phyloP scores from a whole-genome alignment of 768 basidiomycete genomes.

The Macrocybe gigantea region DNA sequence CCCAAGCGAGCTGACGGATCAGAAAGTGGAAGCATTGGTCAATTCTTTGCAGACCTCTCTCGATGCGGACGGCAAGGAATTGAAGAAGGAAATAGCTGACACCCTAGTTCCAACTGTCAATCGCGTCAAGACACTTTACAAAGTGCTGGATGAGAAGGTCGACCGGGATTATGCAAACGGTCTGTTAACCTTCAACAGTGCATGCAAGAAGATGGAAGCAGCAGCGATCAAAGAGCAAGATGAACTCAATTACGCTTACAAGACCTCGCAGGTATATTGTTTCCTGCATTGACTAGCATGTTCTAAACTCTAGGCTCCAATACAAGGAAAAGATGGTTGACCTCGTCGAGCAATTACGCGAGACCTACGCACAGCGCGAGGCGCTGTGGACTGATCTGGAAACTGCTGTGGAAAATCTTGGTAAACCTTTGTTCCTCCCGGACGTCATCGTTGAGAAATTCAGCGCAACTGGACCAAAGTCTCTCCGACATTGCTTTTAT shows the following conservation, averaged over 20 bases:
- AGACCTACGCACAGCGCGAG: constrained; percentile 42
- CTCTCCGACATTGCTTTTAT: constrained; percentile 30
- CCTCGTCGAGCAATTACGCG: constrained; percentile 39
- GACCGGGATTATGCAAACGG: constrained; percentile 35
- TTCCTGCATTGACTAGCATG: not conserved
- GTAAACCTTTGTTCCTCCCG: constrained; percentile 26
- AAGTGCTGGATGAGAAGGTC: constrained; percentile 28
- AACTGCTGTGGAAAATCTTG: constrained; percentile 34
- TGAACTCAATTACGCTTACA: constrained; percentile 31
- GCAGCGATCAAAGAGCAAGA: constrained; percentile 37
- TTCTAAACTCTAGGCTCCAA: constrained; percentile 3
- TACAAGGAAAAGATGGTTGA: constrained; percentile 35
- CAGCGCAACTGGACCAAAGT: constrained; percentile 24
- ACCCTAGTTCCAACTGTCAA: constrained; percentile 43
- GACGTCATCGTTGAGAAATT: constrained; percentile 1
- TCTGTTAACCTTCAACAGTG: constrained; percentile 47
- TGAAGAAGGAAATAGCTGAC: constrained; percentile 35
- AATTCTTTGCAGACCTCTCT: constrained; percentile 39
- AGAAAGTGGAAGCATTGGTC: constrained; percentile 28
- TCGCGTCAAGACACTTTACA: constrained; percentile 35
- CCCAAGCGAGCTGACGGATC: constrained; percentile 19
- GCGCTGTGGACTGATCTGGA: constrained; percentile 46
- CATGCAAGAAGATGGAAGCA: constrained; percentile 47
- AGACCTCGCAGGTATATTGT: constrained; percentile 35
- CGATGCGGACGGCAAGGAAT: constrained; percentile 26